Evolutionary conservation across 2,329 filamentous ascomycete genomes (phyloP).

Genomic region (Penicillium nordicum): DNA sequence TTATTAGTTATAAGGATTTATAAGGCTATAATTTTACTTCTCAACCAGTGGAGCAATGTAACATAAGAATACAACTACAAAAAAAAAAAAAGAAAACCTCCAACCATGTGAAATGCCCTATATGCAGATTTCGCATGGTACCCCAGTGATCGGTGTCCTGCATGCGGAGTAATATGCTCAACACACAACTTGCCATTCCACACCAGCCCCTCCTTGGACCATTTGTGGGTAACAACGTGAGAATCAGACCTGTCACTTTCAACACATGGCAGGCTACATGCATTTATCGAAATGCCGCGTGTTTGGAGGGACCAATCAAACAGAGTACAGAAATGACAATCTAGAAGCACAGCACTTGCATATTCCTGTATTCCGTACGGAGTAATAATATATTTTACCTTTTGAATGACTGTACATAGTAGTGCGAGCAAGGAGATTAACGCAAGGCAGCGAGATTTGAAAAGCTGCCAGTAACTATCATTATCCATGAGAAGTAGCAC

Average conservation of each 20-base stretch:
- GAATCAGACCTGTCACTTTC: constrained; percentile 20
- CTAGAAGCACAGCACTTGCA: background rate
- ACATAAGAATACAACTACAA: background rate
- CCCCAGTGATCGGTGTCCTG: constrained; percentile 12
- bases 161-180: constrained; percentile 16
- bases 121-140: constrained; percentile 11
- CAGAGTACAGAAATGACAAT: background rate
- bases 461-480: background rate
- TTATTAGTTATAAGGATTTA: background rate
- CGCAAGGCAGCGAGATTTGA: background rate
- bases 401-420: background rate
- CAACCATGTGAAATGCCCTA: background rate
- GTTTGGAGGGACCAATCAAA: background rate
- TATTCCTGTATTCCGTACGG: too few relatives aligned
- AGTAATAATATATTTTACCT: background rate
- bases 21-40: background rate
- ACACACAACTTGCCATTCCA: background rate
- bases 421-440: background rate
- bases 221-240: constrained; percentile 8
- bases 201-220: background rate
- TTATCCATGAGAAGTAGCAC: background rate
- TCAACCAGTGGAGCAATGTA: background rate
- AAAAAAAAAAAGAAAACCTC: background rate
- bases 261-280: constrained; percentile 22
- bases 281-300: constrained; percentile 13